Base-by-base conservation (phyloP, 768 basidiomycete species). In the Boletus rufocinnamomeus region DNA sequence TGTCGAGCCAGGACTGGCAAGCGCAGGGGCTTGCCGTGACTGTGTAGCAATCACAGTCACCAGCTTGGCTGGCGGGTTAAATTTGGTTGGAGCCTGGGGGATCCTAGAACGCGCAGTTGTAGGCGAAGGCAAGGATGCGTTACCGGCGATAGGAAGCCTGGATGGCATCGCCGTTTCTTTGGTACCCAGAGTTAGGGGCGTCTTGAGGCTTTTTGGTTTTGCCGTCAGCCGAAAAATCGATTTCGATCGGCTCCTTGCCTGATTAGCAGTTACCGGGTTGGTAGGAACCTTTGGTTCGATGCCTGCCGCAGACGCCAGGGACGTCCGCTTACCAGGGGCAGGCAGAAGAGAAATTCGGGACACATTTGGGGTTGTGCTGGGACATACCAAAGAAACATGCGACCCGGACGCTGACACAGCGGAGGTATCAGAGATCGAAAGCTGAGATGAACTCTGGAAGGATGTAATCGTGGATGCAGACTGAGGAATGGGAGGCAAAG, bases 31-130 rank as follows among this genome's bases (percentile, higher is more conserved):
- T 17, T 54, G 60, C 27, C 56, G 63, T 30, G 71, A 54, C 48
- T 74, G 68, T 21, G 63, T 59, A 3, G 70, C 66, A 32, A 74
- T 69, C 43, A 66, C 70, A 41, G 52, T 66, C 46, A 62, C 72
- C 50, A 72, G 60, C 58, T 72, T 72, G 50, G 67, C 63, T 45
- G 71, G 72, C 9, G 71, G 71, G 0, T 58, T 67, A 50, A 72
- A 72, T 21, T 60, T 74, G 19, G 58, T 43, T 14, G 72, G 69
- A 6, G 57, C 44, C 11, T 62, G 59, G 21, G 71, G 65, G 17
- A 71, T 67, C 61, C 52, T 64, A 3, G 67, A 65, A 30, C 50
- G 63, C 27, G 30, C 17, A 6, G 27, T 19, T 2, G 46, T 54
- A 14, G 60, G 49, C 6, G 60, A 54, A 11, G 67, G 45, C 16